phyloP scores from a whole-genome alignment of 192 early-diverging fungal genomes.

The Coemansia sp. region DNA sequence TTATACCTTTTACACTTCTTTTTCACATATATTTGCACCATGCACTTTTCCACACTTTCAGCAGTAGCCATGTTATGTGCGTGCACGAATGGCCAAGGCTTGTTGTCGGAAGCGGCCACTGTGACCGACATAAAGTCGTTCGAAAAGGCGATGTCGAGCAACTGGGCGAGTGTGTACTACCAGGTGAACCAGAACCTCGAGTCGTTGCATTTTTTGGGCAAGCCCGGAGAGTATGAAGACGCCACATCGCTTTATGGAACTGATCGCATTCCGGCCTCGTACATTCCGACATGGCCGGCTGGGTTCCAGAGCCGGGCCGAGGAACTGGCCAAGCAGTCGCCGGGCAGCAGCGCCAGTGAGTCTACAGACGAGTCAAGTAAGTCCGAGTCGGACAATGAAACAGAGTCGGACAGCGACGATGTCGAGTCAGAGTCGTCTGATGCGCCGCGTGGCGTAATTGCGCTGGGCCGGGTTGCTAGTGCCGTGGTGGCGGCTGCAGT shows the following conservation, averaged over 20 bases:
- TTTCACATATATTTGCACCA: not conserved
- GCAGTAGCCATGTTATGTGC: not conserved
- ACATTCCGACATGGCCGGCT: slow-evolving; percentile 20
- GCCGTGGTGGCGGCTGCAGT: not conserved
- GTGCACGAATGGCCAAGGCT: not conserved
- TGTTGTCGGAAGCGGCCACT: slow-evolving; percentile 18
- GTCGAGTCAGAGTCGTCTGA: too few species aligned
- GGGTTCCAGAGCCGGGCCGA: slow-evolving; percentile 19
- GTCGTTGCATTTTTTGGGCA: slow-evolving; percentile 1
- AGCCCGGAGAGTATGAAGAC: slow-evolving; percentile 13
- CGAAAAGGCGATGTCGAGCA: slow-evolving; percentile 6
- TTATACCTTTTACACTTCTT: not conserved
- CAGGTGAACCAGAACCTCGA: slow-evolving; percentile 33
- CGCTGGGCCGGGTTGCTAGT: not conserved
- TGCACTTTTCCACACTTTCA: not conserved
- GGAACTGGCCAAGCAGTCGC: not conserved
- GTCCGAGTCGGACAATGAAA: not conserved
- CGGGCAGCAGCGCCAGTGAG: not conserved
- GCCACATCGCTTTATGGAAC: slow-evolving; percentile 45
- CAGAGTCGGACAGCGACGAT: not conserved
- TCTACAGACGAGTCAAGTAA: not conserved
- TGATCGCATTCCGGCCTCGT: slow-evolving; percentile 20
- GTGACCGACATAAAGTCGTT: slow-evolving; percentile 28
- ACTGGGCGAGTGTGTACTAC: slow-evolving; percentile 41
- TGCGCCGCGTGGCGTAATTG: too few species aligned